Percentiles rank a stretch among this genome's conserved stretches.
These are phyloP conservation scores for Raffaelea ambrosiae DNA, from an alignment of 2,329 filamentous ascomycete genomes.

Conservation along the genomic window DNA sequence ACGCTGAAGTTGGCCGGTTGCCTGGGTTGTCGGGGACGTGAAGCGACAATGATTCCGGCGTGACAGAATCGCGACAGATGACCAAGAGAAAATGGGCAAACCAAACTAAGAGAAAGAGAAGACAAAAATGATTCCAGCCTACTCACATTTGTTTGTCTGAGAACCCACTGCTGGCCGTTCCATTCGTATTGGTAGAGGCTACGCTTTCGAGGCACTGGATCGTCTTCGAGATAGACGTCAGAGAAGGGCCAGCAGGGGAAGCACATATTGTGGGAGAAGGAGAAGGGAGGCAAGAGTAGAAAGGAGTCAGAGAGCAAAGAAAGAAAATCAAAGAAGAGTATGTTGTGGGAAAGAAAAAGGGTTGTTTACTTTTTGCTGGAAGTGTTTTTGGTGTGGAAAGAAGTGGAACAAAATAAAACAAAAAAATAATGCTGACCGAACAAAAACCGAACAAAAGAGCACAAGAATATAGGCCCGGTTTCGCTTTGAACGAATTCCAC, in stretches of 20 bases:
- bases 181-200: conserved; percentile 30
- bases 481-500: no score
- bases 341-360: no score
- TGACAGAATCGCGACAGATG: no score
- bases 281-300: neutral
- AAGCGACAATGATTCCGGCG: no score
- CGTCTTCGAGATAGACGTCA: conserved; percentile 15
- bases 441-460: neutral
- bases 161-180: conserved; percentile 26
- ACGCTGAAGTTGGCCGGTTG: no score
- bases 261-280: conserved; percentile 32
- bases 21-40: no score
- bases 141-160: conserved; percentile 29
- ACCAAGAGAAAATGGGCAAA: neutral
- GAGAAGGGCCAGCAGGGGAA: conserved; percentile 39
- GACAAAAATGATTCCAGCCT: neutral
- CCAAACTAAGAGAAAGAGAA: neutral
- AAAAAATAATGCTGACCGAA: no score
- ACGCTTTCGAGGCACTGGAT: conserved; percentile 19
- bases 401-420: no score
- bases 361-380: no score
- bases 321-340: neutral
- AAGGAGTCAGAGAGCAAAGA: neutral
- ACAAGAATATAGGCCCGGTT: no score
- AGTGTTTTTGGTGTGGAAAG: no score